phyloP scores from a whole-genome alignment of 768 basidiomycete species.

The Trametes gibbosa region DNA sequence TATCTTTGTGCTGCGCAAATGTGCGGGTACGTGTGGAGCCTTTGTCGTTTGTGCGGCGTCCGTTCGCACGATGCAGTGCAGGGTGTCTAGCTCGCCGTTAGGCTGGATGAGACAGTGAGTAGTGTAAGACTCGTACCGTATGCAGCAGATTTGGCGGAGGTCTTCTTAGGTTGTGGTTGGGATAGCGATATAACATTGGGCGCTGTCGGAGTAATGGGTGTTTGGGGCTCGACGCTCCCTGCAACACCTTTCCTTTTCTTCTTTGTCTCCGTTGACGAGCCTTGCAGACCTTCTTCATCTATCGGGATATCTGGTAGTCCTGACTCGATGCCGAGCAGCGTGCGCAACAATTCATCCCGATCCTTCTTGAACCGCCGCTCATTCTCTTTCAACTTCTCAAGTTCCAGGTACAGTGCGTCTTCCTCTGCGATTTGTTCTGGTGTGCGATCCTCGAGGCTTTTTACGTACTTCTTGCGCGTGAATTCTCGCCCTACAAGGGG shows the following conservation, averaged over 20 bases:
- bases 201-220: constrained; percentile 27
- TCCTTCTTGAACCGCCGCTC: constrained; percentile 87
- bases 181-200: constrained; percentile 37
- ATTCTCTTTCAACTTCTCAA: constrained; percentile 92
- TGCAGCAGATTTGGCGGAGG: constrained; percentile 48
- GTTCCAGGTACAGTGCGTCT: constrained; percentile 89
- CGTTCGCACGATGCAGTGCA: constrained; percentile 71
- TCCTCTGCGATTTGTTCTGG: constrained; percentile 90
- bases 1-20: constrained; percentile 84
- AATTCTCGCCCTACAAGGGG: constrained; percentile 69
- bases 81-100: constrained; percentile 46
- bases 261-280: constrained; percentile 49
- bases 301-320: constrained; percentile 71
- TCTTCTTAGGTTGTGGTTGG: constrained; percentile 35
- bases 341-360: constrained; percentile 81
- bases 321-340: constrained; percentile 82
- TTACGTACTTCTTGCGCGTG: constrained; percentile 83
- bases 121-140: constrained; percentile 43
- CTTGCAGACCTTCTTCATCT: constrained; percentile 58
- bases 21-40: constrained; percentile 73
- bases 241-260: constrained; percentile 54
- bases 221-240: constrained; percentile 32
- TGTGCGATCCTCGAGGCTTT: constrained; percentile 85
- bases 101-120: no score
- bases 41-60: constrained; percentile 63